phyloP scores from a whole-genome alignment of 371 early-diverging fungal genomes.

The Cokeromyces recurvatus region DNA sequence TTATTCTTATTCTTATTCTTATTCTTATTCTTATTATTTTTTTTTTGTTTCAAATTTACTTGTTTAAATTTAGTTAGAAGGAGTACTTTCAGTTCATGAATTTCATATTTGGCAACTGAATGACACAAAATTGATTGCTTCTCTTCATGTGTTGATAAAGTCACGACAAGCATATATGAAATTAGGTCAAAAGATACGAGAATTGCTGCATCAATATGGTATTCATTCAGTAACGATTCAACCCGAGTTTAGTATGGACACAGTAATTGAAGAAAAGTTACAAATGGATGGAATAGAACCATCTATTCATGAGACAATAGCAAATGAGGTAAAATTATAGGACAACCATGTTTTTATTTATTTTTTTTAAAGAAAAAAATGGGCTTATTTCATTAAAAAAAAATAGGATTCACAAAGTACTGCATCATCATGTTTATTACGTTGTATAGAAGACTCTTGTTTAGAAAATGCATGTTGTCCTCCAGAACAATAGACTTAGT shows the following conservation, averaged over 20 bases:
- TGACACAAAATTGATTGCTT: conserved; percentile 79
- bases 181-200: conserved; percentile 66
- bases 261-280: background rate
- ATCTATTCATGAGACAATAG: no score
- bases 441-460: conserved; percentile 21
- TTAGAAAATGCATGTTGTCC: conserved; percentile 23
- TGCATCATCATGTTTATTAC: conserved; percentile 22
- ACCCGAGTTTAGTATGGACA: conserved; percentile 72
- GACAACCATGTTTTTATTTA: no score
- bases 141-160: conserved; percentile 75
- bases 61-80: conserved; percentile 35
- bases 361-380: no score
- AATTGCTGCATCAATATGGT: conserved; percentile 70
- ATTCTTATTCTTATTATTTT: no score
- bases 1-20: conserved; percentile 1
- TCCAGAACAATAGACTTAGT: conserved; percentile 1
- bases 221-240: conserved; percentile 89
- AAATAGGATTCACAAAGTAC: no score
- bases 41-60: no score
- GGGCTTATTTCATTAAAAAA: no score
- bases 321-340: conserved; percentile 10
- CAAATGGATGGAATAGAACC: background rate
- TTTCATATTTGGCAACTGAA: conserved; percentile 94
- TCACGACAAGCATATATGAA: conserved; percentile 54
- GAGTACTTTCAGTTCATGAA: conserved; percentile 80